Evolutionary conservation across 345 rosid species (phyloP), one percentile per base, ranked within the genome.

Genomic region (Brassica napus): DNA sequence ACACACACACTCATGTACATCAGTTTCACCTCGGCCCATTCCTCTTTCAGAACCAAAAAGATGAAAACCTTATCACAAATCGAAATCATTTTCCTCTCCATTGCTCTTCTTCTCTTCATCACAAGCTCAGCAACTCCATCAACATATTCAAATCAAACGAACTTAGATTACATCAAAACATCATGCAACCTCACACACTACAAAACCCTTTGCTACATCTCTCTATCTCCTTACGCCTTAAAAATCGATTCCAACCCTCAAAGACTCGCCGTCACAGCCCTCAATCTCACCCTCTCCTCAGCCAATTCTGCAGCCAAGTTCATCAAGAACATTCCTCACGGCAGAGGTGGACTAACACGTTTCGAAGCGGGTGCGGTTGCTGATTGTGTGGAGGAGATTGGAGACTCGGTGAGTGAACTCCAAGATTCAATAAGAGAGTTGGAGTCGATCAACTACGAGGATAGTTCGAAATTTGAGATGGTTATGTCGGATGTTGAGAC

Each of bases 341-440:
- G 66, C 4, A 37, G 23, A 26, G 68, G 57, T 3, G 77, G 74
- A 2, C 42, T 84, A 21, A 72, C 67, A 64, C 84, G 58, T 2
- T 77, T 77, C 8, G 87, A 63, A 78, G 79, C 68, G 11, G 84
- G 77, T 32, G 90, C 88, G 35, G 18, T 84, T 37, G 61, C 67
- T 5, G 92, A 90, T 35, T 90, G 94, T 15, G 81, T 85, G 4
- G 89, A 87, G 16, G 83, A 79, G 77, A 66, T 87, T 7, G 79
- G 79, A 11, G 89, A 88, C 81, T 82, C 89, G 0, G 85, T 88
- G 4, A 71, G 69, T 14, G 90, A 88, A 82, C 78, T 90, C 1
- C 87, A 71, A 59, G 83, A 83, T 72, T 90, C 92, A 0, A 67
- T 85, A 11, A 78, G 71, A 18, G 95, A 86, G 72, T 54, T 90